Conservation (phyloP, 129 eudicot species). For the Lactuca sativa region DNA sequence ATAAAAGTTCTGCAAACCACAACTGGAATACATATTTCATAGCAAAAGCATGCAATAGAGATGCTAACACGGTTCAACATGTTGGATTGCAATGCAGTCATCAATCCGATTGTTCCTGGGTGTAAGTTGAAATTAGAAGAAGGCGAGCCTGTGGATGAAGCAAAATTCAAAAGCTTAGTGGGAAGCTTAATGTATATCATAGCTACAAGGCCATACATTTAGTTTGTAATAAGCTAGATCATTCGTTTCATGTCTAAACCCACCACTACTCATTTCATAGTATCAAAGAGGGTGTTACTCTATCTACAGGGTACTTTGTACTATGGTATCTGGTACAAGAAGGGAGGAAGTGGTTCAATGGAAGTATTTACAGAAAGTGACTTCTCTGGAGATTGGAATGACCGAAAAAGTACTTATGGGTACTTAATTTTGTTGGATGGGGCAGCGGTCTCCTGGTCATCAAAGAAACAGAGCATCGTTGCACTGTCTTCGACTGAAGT, state of each 20-base stretch:
- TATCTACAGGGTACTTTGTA: not conserved
- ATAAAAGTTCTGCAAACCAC: not conserved
- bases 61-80: not conserved
- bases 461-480: no score
- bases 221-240: slow-evolving; percentile 6
- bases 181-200: slow-evolving; percentile 13
- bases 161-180: slow-evolving; percentile 1
- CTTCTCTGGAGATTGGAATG: not conserved
- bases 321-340: not conserved
- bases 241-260: slow-evolving; percentile 5
- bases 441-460: slow-evolving; percentile 8
- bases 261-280: not conserved
- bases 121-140: not conserved
- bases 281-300: not conserved
- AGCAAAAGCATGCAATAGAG: not conserved
- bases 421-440: no score
- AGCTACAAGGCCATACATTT: not conserved
- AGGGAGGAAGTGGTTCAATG: not conserved
- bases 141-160: not conserved
- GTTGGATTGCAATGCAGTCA: not conserved
- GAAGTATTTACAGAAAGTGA: not conserved
- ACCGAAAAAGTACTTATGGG: not conserved
- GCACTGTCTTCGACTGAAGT: no score
- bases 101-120: not conserved
- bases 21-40: not conserved